Base-by-base conservation (phyloP, 306 rosid genomes). In the Argentina anserina region DNA sequence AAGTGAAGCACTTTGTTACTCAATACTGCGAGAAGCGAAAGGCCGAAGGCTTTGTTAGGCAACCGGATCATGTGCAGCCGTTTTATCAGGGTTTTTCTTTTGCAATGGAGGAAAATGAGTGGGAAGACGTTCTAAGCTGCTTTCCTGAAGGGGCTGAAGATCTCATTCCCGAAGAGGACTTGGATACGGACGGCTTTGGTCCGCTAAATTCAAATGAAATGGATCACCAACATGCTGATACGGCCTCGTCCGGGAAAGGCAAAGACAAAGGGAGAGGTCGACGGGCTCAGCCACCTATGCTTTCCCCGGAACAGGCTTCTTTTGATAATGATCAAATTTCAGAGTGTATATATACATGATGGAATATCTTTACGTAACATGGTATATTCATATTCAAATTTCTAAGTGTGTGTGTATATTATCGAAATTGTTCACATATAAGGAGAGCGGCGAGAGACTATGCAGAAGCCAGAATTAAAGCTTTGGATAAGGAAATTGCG, bases 1-100 rank as follows among this genome's bases (percentile, higher is more conserved):
- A 91, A 5, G 73, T 94, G 61, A 94, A 86, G 83, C 70, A n/a
- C 23, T 78, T 81, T 25, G 46, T 94, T 2, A 28, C 31, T 46
- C 43, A 71, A 4, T 87, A 91, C 37, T 89, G 87, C 55, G 0
- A 46, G 25, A 61, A 73, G 7, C 81, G 82, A 66, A 81, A n/a
- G 45, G 5, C 65, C 3, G 71, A 69, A 25, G 90, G 96, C 1
- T 88, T 71, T 76, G 11, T 60, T 17, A 60, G 75, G 23, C 63
- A 26, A 12, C 18, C 3, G 2, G 36, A 12, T 56, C 36, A 5
- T 56, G 13, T 26, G 18, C 34, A 25, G 31, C 6, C 20, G 7
- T 26, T 26, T 56, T 56, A 1, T 6, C 36, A 56, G 34, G 7
- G 9, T 26, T 31, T 12, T 2, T 4, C 1, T 56, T 18, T 26